Evolutionary conservation across 2,329 filamentous ascomycete genomes (phyloP).

Genomic region (Monilinia aucupariae): DNA sequence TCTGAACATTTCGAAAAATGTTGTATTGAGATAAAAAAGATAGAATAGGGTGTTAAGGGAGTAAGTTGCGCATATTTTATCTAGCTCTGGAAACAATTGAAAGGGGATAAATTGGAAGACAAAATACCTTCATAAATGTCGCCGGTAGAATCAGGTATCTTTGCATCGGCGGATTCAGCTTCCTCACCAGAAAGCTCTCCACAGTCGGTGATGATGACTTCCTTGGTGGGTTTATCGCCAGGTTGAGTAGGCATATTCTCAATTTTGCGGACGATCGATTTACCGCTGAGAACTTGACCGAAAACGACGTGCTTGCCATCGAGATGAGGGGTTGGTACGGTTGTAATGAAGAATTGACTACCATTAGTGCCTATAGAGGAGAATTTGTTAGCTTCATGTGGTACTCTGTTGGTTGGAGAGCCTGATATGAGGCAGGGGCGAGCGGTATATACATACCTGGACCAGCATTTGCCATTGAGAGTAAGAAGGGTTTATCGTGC

Average conservation of each 20-base stretch:
- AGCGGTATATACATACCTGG: constrained; percentile 56
- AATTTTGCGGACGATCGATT: constrained; percentile 82
- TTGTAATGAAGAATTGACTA: constrained; percentile 96
- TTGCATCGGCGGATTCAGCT: constrained; percentile 60
- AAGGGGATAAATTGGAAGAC: constrained; percentile 2
- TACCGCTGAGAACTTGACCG: constrained; percentile 87
- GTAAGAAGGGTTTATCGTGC: constrained; percentile 86
- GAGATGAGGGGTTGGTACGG: constrained; percentile 85
- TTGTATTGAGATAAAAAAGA: background rate
- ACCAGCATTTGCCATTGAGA: constrained; percentile 97
- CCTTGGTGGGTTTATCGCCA: constrained; percentile 70
- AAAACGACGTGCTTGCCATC: constrained; percentile 97
- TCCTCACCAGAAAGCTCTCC: constrained; percentile 74
- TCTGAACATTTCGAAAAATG: background rate
- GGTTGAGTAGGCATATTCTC: constrained; percentile 73
- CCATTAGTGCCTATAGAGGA: constrained; percentile 75
- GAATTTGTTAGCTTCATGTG: constrained; percentile 16
- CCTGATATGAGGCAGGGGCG: background rate
- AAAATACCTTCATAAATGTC: constrained; percentile 68
- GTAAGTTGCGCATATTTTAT: constrained; percentile 1
- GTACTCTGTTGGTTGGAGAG: background rate
- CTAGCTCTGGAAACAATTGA: constrained; percentile 12
- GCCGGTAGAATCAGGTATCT: constrained; percentile 71
- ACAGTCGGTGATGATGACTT: constrained; percentile 74
- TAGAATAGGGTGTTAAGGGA: background rate